A percentile compares a stretch with the other conserved stretches of the same genome.
phyloP scores from a whole-genome alignment of 345 rosid genomes.

The Leavenworthia alabamica region DNA sequence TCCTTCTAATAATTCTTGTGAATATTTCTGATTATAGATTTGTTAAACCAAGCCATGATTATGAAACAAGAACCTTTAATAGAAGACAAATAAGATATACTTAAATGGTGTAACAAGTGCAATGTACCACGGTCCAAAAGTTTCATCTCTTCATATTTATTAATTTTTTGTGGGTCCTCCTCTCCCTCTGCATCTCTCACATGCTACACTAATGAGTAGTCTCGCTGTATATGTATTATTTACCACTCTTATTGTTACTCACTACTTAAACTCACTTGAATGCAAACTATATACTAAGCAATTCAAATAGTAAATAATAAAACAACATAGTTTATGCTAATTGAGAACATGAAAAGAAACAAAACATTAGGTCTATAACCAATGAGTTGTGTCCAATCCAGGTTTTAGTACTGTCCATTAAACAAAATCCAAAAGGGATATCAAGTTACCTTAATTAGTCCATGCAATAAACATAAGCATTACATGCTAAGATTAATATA shows the following conservation, averaged over 20 bases:
- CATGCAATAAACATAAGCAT: too few species aligned
- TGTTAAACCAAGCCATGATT: too few species aligned
- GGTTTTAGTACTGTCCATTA: constrained; percentile 3
- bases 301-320: background rate
- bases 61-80: too few species aligned
- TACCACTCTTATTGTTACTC: constrained; percentile 25
- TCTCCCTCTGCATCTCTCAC: constrained; percentile 23
- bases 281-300: constrained; percentile 10
- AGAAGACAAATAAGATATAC: too few species aligned
- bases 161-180: constrained; percentile 5
- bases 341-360: background rate
- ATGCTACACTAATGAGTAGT: constrained; percentile 18
- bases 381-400: constrained; percentile 7
- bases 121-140: too few species aligned
- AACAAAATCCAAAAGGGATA: background rate
- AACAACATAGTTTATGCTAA: background rate
- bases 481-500: constrained; percentile 14
- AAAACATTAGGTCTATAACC: background rate
- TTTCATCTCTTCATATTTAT: background rate
- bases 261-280: constrained; percentile 22
- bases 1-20: too few species aligned
- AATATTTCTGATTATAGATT: too few species aligned
- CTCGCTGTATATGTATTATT: constrained; percentile 15
- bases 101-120: too few species aligned
- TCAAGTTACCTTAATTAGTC: constrained; percentile 8